Base-by-base conservation (phyloP, 1,139 yeast genomes). In the Blastobotrys elegans region DNA sequence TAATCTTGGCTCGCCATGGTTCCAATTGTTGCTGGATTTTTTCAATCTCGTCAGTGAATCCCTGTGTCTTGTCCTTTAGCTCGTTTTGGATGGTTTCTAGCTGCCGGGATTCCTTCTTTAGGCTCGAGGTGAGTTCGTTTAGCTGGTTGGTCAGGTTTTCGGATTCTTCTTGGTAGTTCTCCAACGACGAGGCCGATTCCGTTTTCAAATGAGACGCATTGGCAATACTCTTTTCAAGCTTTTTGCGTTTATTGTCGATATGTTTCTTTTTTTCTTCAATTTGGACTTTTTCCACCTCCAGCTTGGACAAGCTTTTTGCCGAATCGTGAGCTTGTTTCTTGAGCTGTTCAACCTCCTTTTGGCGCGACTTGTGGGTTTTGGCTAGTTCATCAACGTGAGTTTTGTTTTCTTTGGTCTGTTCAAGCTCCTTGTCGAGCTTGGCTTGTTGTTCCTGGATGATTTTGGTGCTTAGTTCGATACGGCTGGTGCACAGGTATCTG, bases 1-100 rank as follows among this genome's bases (percentile, higher is more conserved):
- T 81, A 34, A 89, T 70, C 55, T 80, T 76, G 31, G 76, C 81
- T 52, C 79, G 80, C 94, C 95, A 89, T 0, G 98, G 98, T 53
- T 86, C 92, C 7, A 89, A 67, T 53, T 82, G 72, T 8, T 73
- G 73, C 59, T 87, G 94, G 35, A 82, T 68, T 5, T 61, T 57
- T 56, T 81, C 87, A 46, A 88, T 82, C 58, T 84, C 74, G 17
- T 73, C 74, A 0, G 88, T 77, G 50, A 80, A 76, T 2, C 68
- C 77, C 13, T 81, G 75, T 0, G 95, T 92, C 60, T 88, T 87
- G 46, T 80, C 83, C 14, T 88, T 80, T 48, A 92, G 72, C 27
- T 79, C 79, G 10, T 73, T 59, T 59, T 92, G 80, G 17, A 90
- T 82, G 33, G 74, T 74, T 50, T 79, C 84, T 21, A 92, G 68